Percentiles rank a stretch among this genome's conserved stretches.
Evolutionary conservation across 177 flowering plant species (phyloP).

Genomic region (Vitis hybrid): DNA sequence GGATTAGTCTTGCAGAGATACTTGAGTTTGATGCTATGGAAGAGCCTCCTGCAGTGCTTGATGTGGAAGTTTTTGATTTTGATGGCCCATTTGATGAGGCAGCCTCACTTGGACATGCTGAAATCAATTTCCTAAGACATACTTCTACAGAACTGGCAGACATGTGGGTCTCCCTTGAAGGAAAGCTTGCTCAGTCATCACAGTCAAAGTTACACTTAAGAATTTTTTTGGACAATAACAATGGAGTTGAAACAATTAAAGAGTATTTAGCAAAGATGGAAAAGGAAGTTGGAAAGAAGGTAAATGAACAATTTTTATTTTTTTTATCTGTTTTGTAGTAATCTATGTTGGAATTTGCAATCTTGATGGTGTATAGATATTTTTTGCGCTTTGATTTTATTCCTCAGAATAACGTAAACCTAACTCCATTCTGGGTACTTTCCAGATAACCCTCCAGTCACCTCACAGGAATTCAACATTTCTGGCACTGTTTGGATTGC

Average conservation of each 20-base stretch:
- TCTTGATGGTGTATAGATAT: not conserved
- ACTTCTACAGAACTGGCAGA: slow-evolving; percentile 67
- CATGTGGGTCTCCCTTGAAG: slow-evolving; percentile 71
- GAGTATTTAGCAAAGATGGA: slow-evolving; percentile 75
- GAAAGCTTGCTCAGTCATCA: slow-evolving; percentile 65
- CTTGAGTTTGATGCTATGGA: slow-evolving; percentile 88
- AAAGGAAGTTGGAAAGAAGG: slow-evolving; percentile 88
- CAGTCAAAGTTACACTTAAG: slow-evolving; percentile 75
- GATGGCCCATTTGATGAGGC: slow-evolving; percentile 82
- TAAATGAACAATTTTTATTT: slow-evolving; percentile 15
- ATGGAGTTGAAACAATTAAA: slow-evolving; percentile 66
- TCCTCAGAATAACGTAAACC: not conserved
- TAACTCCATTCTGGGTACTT: slow-evolving; percentile 6
- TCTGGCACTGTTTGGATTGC: slow-evolving; percentile 74
- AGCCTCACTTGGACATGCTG: slow-evolving; percentile 76
- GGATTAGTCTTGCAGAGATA: slow-evolving; percentile 51
- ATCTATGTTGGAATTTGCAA: not conserved
- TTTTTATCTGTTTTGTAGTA: not conserved
- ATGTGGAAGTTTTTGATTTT: slow-evolving; percentile 80
- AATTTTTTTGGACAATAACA: slow-evolving; percentile 69
- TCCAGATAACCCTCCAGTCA: slow-evolving; percentile 64
- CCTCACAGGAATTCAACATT: slow-evolving; percentile 73
- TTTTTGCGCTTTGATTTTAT: not conserved
- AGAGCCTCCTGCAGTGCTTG: slow-evolving; percentile 83
- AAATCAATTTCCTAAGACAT: slow-evolving; percentile 71